Conservation (phyloP, 495 filamentous ascomycete species). For the Penicillium canescens region DNA sequence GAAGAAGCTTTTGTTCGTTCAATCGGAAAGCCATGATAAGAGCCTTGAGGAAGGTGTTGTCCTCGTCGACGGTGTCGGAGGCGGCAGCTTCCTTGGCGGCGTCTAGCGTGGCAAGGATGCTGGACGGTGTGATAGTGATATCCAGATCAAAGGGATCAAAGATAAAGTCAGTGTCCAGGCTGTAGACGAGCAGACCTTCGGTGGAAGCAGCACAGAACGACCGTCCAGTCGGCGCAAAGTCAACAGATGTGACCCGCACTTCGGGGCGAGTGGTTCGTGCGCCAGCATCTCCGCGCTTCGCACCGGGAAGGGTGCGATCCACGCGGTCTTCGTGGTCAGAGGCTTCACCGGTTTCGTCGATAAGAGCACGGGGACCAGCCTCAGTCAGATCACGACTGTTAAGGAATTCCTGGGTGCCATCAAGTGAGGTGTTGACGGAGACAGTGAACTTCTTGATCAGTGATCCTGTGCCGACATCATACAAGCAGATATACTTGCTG, state of each 20-base stretch:
- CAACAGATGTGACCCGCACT: slow-evolving; percentile 80
- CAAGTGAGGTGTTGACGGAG: slow-evolving; percentile 87
- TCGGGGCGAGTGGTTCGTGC: slow-evolving; percentile 73
- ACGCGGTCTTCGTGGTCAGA: slow-evolving; percentile 86
- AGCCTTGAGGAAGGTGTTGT: slow-evolving; percentile 84
- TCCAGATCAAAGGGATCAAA: slow-evolving; percentile 98
- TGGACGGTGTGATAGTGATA: slow-evolving; percentile 83
- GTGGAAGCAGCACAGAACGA: slow-evolving; percentile 94
- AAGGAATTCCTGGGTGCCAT: slow-evolving; percentile 94
- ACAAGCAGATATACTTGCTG: slow-evolving; percentile 97
- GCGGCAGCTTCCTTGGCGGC: slow-evolving; percentile 33
- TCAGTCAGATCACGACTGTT: slow-evolving; percentile 91
- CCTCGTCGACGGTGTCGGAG: slow-evolving; percentile 36
- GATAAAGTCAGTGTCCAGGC: slow-evolving; percentile 69
- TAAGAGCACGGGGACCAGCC: slow-evolving; percentile 76
- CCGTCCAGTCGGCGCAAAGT: slow-evolving; percentile 84
- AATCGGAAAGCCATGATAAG: slow-evolving; percentile 96
- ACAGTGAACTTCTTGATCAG: slow-evolving; percentile 94
- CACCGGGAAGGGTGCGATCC: slow-evolving; percentile 83
- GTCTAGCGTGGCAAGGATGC: slow-evolving; percentile 73
- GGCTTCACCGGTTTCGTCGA: slow-evolving; percentile 84
- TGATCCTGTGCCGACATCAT: slow-evolving; percentile 83
- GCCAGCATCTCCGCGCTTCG: slow-evolving; percentile 80
- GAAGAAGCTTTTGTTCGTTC: slow-evolving; percentile 75
- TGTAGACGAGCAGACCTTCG: slow-evolving; percentile 91